Evolutionary conservation across 2,329 filamentous ascomycete species (phyloP), one percentile per base, ranked within the genome.

Genomic region (Apiospora malaysiana): DNA sequence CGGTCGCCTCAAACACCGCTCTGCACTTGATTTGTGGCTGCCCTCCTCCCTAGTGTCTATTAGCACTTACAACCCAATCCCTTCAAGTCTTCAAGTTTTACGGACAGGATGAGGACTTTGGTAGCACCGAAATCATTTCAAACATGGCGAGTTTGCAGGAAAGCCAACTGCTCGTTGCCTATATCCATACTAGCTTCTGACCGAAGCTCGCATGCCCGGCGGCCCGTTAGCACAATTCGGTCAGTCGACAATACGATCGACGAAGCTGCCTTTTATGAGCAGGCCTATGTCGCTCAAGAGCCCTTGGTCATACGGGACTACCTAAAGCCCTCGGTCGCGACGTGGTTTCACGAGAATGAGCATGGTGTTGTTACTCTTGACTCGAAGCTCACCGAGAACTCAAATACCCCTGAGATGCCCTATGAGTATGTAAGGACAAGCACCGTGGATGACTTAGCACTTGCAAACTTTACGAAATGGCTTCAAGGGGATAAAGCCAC

Each of bases 401-500:
- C 56, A n/a, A 63, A 40, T 23, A 37, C 56, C 32, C 56, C 56
- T 63, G 56, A 63, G 8, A 40, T 63, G 56, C 56, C 56, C 21
- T 63, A 63, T n/a, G 56, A 63, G 21, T 63, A 63, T 63, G 32
- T 63, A n/a, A 63, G 56, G n/a, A 63, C 56, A 40, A 14, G 9
- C 32, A n/a, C 12, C 18, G 56, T 40, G 7, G 56, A 63, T 18
- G 32, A 71, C 12, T 8, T 45, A 4, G 69, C 51, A 14, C 72
- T 78, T 21, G 72, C 73, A 10, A 51, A 70, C 18, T 71, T 75
- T 0, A 49, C 75, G 16, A 18, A 47, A 1, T 66, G 72, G 46
- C 8, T 47, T 42, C 37, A 23, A 46, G 23, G 14, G 16, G 1
- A 32, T 14, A 12, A 21, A 2, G 2, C 25, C 49, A 9, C 18